Evolutionary conservation across 2,329 filamentous ascomycete genomes (phyloP).

Genomic region (Orbilia blumenaviensis): DNA sequence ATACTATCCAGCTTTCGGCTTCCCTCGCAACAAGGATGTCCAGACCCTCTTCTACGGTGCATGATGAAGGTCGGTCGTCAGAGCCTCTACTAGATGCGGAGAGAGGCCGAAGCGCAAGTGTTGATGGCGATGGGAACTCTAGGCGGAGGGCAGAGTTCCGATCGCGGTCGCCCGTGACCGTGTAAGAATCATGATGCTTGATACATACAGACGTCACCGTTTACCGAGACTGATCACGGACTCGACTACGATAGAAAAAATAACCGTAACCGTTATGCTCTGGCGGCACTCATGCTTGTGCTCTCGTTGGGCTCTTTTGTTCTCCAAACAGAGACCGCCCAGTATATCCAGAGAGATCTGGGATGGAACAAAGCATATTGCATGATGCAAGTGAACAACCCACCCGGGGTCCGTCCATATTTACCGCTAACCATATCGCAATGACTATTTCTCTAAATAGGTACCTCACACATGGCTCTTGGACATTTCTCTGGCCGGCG

Average conservation of each 20-base stretch:
- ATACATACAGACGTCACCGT: constrained; percentile 59
- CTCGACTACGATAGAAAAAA: constrained; percentile 66
- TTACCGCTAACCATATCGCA: not conserved
- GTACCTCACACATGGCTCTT: constrained; percentile 93
- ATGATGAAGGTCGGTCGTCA: constrained; percentile 59
- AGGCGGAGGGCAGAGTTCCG: constrained; percentile 58
- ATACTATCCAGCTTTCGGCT: not conserved
- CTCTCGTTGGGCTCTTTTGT: constrained; percentile 88
- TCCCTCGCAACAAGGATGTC: not conserved
- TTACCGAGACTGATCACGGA: constrained; percentile 62
- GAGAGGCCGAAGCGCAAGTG: constrained; percentile 56
- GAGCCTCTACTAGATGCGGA: constrained; percentile 67
- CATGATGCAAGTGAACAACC: constrained; percentile 76
- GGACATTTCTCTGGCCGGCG: constrained; percentile 85
- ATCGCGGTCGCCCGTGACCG: constrained; percentile 60
- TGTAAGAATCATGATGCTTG: constrained; percentile 55
- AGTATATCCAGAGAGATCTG: constrained; percentile 90
- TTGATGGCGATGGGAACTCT: constrained; percentile 36
- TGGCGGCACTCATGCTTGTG: constrained; percentile 82
- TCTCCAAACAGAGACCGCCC: constrained; percentile 87
- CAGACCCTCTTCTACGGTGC: not conserved
- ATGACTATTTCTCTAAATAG: constrained; percentile 45
- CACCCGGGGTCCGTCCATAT: not conserved
- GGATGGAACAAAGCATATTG: constrained; percentile 99
- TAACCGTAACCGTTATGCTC: constrained; percentile 83